Evolutionary conservation across 139 green algal species (phyloP).

Genomic region (Micractinium conductrix): DNA sequence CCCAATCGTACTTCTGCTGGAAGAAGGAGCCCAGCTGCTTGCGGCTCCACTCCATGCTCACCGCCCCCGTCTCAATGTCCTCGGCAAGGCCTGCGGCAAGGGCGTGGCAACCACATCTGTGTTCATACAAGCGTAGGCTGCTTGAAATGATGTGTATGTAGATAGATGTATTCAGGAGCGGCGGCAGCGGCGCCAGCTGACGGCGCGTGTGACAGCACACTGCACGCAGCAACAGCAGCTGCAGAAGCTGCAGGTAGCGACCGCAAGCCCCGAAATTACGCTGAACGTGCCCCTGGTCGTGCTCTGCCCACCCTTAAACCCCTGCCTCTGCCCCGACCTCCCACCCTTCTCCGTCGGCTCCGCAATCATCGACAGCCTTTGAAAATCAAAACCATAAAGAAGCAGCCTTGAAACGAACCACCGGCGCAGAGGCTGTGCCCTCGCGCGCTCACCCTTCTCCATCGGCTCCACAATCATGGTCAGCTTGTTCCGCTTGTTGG

Average conservation of each 20-base stretch:
- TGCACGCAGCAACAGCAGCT: too few relatives aligned
- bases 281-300: too few relatives aligned
- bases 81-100: conserved; percentile 71
- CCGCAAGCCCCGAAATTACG: too few relatives aligned
- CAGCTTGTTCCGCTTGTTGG: conserved; percentile 94
- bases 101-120: not conserved
- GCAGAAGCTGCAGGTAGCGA: too few relatives aligned
- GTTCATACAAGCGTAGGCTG: too few relatives aligned
- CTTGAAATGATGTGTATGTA: too few relatives aligned
- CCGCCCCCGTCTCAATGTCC: conserved; percentile 88
- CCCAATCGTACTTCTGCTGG: conserved; percentile 94
- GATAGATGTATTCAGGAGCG: too few relatives aligned
- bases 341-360: not conserved
- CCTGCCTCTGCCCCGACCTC: not conserved
- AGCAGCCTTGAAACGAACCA: too few relatives aligned
- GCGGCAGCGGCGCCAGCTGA: too few relatives aligned
- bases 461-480: conserved; percentile 97
- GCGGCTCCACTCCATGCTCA: conserved; percentile 74
- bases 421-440: too few relatives aligned
- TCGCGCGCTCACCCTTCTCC: conserved; percentile 77
- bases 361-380: not conserved
- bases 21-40: conserved; percentile 84
- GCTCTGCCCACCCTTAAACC: too few relatives aligned
- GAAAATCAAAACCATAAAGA: not conserved
- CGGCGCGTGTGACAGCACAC: too few relatives aligned